phyloP scores from a whole-genome alignment of 345 rosid species.

The Firmiana major region DNA sequence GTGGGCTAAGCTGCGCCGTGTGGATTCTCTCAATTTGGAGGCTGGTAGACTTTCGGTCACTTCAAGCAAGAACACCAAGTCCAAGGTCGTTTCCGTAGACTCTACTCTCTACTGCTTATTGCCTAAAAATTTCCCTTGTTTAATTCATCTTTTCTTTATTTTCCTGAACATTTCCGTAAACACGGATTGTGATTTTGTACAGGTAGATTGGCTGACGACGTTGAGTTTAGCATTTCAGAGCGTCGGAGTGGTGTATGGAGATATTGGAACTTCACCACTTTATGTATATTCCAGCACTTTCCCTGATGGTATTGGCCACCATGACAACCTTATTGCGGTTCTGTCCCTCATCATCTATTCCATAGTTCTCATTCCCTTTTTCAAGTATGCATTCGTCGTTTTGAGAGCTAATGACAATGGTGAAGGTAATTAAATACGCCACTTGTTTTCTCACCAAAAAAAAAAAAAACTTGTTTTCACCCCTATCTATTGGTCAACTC shows the following conservation, averaged over 20 bases:
- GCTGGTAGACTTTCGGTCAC: slow-evolving; percentile 48
- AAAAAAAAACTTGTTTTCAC: not conserved
- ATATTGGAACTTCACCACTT: slow-evolving; percentile 78
- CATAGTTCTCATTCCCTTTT: slow-evolving; percentile 41
- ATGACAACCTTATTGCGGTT: slow-evolving; percentile 55
- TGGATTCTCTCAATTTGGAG: slow-evolving; percentile 71
- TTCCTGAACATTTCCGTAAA: not conserved
- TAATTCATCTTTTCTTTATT: no score
- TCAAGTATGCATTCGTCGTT: slow-evolving; percentile 72
- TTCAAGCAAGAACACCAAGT: slow-evolving; percentile 5
- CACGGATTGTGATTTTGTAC: not conserved
- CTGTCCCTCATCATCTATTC: slow-evolving; percentile 72
- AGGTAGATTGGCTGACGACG: slow-evolving; percentile 50
- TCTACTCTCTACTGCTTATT: not conserved
- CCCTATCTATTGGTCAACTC: not conserved
- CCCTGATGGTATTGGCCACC: slow-evolving; percentile 32
- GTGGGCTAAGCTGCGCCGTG: slow-evolving; percentile 66
- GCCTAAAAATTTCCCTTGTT: not conserved
- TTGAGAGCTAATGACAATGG: slow-evolving; percentile 77
- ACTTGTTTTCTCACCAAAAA: not conserved
- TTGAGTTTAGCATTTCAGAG: slow-evolving; percentile 67
- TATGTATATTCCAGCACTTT: slow-evolving; percentile 65
- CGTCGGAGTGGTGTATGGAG: slow-evolving; percentile 72
- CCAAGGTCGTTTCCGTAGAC: slow-evolving; percentile 22
- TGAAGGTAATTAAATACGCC: slow-evolving; percentile 37